Base-by-base conservation (phyloP, 164 flowering plant species). In the Liriodendron chinense region DNA sequence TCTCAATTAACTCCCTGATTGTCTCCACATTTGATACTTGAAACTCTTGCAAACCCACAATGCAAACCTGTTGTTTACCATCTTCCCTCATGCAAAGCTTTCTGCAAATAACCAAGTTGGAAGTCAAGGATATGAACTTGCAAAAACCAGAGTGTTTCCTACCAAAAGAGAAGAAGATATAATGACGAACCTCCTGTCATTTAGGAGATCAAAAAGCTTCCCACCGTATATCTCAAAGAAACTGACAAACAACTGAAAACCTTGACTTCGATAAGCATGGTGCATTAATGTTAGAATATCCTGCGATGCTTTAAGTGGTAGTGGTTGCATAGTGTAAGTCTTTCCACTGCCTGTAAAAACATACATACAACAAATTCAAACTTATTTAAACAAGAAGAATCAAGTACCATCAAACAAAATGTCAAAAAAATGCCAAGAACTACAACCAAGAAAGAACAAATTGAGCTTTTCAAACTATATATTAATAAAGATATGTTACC, bases 201-300 rank as follows among this genome's bases (percentile, higher is more conserved):
- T 89, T 50, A 95, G 95, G 77, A 95, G 94, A 82, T 94, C 98
- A 81, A 79, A 94, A 25, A 94, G 89, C 66, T 94, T 94, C 75
- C 98, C 98, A 56, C 98, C 98, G 86, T 95, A 95, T 72, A 95
- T 95, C 85, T 95, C 98, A 82, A 95, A 95, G 84, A 90, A 95
- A 79, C 98, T 95, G 74, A 95, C 86, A 85, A 80, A 87, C 80
- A 95, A 77, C 70, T 91, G 94, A 80, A 92, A 95, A 22, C 97
- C 95, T 83, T 93, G 98, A 82, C 84, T 92, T 43, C 90, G 83
- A 81, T 93, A 89, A 9, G 87, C 82, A 71, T 86, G 90, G 53
- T 86, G 88, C 91, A 95, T 89, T 65, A 91, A 78, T 76, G 87
- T 86, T 73, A 95, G 77, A 74, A 93, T 92, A 80, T 93, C 98